phyloP scores from a whole-genome alignment of 495 filamentous ascomycete genomes.

The Astrothelium macrocarpum region DNA sequence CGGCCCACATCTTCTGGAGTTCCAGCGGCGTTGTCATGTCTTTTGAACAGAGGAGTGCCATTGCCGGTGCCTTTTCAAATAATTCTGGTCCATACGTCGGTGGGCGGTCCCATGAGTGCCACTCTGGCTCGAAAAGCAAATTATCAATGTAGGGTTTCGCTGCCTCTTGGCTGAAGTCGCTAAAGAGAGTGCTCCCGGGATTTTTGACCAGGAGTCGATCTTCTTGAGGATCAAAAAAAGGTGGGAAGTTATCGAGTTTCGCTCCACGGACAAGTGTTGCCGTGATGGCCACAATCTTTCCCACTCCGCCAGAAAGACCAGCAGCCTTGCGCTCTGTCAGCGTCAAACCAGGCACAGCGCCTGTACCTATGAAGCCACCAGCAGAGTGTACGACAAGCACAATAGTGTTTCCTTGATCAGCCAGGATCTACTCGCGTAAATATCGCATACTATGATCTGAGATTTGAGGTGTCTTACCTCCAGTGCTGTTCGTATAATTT shows the following conservation, averaged over 20 bases:
- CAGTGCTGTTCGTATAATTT: not conserved
- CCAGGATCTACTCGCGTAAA: not conserved
- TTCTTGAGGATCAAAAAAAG: not conserved
- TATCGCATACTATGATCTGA: not conserved
- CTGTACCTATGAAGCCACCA: not conserved
- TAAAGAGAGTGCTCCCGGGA: not conserved
- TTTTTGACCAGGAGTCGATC: not conserved
- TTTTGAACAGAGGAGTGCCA: not conserved
- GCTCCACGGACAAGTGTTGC: not conserved
- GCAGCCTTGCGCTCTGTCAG: not conserved
- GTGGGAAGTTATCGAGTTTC: not conserved
- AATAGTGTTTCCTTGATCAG: not conserved
- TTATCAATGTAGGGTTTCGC: not conserved
- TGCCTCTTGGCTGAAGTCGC: not conserved
- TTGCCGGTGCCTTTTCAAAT: not conserved
- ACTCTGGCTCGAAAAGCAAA: not conserved
- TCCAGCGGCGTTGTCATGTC: not conserved
- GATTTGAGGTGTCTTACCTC: not conserved
- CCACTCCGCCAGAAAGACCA: conserved; percentile 4
- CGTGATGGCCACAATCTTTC: not conserved
- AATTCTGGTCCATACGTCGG: not conserved
- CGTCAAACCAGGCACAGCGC: not conserved
- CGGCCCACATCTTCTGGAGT: not conserved
- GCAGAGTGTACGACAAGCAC: not conserved
- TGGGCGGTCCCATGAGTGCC: not conserved